Conservation (phyloP, 2,329 filamentous ascomycete genomes). For the Xylariaceae sp. region DNA sequence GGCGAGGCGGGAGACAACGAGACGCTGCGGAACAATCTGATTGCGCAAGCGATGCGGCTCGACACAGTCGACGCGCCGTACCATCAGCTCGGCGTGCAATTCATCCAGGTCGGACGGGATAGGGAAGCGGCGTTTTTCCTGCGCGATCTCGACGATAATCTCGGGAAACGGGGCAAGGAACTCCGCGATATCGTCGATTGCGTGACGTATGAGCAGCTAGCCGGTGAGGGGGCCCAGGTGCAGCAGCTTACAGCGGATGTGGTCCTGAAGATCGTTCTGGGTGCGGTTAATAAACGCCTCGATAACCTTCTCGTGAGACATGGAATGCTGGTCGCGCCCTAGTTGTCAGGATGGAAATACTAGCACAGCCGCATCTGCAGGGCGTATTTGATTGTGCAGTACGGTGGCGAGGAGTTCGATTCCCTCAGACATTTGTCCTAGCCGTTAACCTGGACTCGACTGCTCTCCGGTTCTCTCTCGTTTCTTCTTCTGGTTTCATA, state of each 20-base stretch:
- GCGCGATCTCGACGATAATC: constrained; percentile 64
- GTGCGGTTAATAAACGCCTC: constrained; percentile 63
- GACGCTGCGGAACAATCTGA: constrained; percentile 54
- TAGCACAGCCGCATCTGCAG: no score
- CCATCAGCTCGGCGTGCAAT: constrained; percentile 87
- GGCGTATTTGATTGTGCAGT: no score
- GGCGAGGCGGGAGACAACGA: constrained; percentile 76
- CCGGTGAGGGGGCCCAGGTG: background rate
- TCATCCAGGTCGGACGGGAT: constrained; percentile 88
- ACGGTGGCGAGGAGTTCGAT: no score
- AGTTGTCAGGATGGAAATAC: no score
- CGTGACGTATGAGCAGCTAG: constrained; percentile 38
- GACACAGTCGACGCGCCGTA: constrained; percentile 64
- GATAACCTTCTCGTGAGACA: constrained; percentile 41
- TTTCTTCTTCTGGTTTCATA: no score
- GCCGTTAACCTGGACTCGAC: no score
- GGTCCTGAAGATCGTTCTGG: constrained; percentile 72
- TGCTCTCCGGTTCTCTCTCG: no score
- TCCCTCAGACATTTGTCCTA: no score
- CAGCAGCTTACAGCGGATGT: constrained; percentile 11
- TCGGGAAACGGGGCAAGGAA: constrained; percentile 30
- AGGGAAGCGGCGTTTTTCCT: constrained; percentile 59
- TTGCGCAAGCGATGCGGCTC: constrained; percentile 62
- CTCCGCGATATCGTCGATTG: constrained; percentile 90
- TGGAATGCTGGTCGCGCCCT: constrained; percentile 6